Percentiles rank a stretch among this genome's conserved stretches.
phyloP scores from a whole-genome alignment of 371 early-diverging fungal species.

The Entomophthora muscae region DNA sequence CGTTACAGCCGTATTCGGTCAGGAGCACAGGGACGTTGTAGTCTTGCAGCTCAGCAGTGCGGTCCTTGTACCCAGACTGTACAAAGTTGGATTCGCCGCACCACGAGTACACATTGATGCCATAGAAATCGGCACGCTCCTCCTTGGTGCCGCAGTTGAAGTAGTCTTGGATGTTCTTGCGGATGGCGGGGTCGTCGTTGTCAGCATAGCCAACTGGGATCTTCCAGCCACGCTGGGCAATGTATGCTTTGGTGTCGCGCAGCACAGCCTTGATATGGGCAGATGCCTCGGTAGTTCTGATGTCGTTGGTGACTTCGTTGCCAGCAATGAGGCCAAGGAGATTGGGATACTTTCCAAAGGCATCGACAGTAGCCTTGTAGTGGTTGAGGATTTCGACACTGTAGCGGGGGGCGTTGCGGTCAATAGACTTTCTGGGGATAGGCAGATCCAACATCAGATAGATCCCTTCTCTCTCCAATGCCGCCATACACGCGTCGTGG shows the following conservation, averaged over 20 bases:
- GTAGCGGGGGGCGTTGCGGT: constrained; percentile 45
- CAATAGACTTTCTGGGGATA: constrained; percentile 36
- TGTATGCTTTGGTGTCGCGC: constrained; percentile 39
- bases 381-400: constrained; percentile 28
- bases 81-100: too few relatives aligned
- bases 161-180: too few relatives aligned
- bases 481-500: too few relatives aligned
- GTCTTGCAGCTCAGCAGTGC: constrained; percentile 28
- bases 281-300: constrained; percentile 41
- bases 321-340: constrained; percentile 41
- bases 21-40: constrained; percentile 40
- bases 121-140: too few relatives aligned
- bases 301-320: constrained; percentile 51
- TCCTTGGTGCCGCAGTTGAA: too few relatives aligned
- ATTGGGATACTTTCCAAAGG: constrained; percentile 42
- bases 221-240: constrained; percentile 21
- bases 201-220: constrained; percentile 69
- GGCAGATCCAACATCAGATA: constrained; percentile 52
- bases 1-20: constrained; percentile 47
- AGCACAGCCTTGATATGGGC: constrained; percentile 52
- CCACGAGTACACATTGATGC: too few relatives aligned
- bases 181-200: too few relatives aligned
- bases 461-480: constrained; percentile 53
- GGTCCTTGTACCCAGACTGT: too few relatives aligned
- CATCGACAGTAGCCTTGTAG: constrained; percentile 37